Base-by-base conservation (phyloP, 2,329 filamentous ascomycete genomes). In the Neonectria hederae region DNA sequence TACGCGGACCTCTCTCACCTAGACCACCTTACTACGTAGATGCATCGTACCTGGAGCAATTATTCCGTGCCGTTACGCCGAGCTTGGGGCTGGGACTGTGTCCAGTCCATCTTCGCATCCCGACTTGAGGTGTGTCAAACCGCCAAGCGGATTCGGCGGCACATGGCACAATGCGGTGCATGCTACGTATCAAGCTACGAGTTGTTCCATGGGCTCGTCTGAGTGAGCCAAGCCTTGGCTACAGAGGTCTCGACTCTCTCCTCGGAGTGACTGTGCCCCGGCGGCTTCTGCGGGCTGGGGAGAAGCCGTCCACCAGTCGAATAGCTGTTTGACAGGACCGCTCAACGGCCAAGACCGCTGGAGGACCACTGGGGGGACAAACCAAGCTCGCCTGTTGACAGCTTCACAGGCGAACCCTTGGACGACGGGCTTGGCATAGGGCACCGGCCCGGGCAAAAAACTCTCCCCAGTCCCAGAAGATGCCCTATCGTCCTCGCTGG, bases 141-240 rank as follows among this genome's bases (percentile, higher is more conserved):
- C 43, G 70, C 71, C 71, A 73, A 73, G 71, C 65, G 63, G 54
- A 40, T 63, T 63, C 62, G 57, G 63, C 63, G 63, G 60, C 63
- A 64, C 62, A 63, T 67, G 69, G 69, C 58, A 71, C 46, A 54
- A 56, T 35, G 58, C 30, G 49, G 26, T 46, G 49, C 46, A 58
- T 64, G 55, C 42, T 54, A 28, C 53, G 45, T 43, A 21, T 30
- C 48, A 32, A 42, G 32, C 58, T 63, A 67, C 60, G 43, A 65
- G 40, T 26, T 62, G 61, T 55, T 60, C 43, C 53, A 59, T 54
- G 65, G 59, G 63, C 69, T 65, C 49, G 54, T 69, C 62, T 55
- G 62, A 62, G 63, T 63, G 62, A 67, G 72, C 72, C 72, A 74
- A 74, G 72, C 65, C 72, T 74, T 74, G 72, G 72, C 72, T 65